These are phyloP conservation scores for Kentomonas sorsogonicus DNA, from an alignment of 208 protist species.

Conservation along the genomic window DNA sequence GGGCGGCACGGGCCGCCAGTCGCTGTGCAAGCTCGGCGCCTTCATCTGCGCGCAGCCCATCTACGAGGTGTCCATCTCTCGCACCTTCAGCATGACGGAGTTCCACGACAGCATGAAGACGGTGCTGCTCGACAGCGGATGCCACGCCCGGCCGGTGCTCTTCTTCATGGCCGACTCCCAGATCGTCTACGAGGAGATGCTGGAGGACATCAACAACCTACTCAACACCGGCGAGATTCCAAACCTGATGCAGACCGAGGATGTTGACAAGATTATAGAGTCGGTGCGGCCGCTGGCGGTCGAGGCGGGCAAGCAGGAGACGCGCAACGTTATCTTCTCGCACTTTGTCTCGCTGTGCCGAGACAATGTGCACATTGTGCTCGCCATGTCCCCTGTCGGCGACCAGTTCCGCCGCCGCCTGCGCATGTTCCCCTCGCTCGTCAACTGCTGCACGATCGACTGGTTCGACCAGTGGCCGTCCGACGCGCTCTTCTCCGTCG, in stretches of 20 bases:
- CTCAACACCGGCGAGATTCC: conserved; percentile 97
- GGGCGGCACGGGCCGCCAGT: conserved; percentile 95
- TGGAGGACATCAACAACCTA: conserved; percentile 98
- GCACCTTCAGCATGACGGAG: conserved; percentile 90
- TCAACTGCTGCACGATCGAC: conserved; percentile 98
- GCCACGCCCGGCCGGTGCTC: conserved; percentile 80
- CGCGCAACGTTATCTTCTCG: conserved; percentile 87
- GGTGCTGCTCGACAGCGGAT: conserved; percentile 83
- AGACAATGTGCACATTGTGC: conserved; percentile 94
- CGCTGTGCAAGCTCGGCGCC: conserved; percentile 91
- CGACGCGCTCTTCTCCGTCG: conserved; percentile 91
- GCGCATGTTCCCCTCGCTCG: conserved; percentile 96
- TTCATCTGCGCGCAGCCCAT: conserved; percentile 91
- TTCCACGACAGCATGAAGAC: conserved; percentile 93
- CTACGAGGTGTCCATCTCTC: conserved; percentile 88
- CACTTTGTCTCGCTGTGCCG: conserved; percentile 93
- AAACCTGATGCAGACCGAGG: conserved; percentile 94
- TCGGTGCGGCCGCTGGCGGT: conserved; percentile 73
- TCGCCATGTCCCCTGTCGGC: conserved; percentile 95
- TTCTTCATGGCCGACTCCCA: conserved; percentile 96
- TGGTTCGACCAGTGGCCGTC: conserved; percentile 97
- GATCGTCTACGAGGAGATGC: conserved; percentile 93
- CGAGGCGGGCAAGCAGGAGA: conserved; percentile 91
- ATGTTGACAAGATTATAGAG: conserved; percentile 93
- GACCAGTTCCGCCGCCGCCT: conserved; percentile 92